phyloP scores from a whole-genome alignment of 139 green algal genomes.

The Marvania coccoides region DNA sequence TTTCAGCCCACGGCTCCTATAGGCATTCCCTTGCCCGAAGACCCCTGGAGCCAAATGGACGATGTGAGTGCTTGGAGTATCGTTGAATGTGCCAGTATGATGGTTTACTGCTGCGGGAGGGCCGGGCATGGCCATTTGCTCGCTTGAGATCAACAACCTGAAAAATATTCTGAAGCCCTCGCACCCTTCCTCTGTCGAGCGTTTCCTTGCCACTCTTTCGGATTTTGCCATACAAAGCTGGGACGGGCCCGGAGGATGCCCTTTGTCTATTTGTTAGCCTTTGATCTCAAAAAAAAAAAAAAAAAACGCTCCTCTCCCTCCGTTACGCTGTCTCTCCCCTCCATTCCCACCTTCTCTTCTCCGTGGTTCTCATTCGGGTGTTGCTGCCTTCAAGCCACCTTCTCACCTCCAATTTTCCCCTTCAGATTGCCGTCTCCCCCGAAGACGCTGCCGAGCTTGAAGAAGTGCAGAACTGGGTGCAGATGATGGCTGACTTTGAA shows the following conservation, averaged over 20 bases:
- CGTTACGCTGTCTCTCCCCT: too few species aligned
- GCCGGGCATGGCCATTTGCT: too few species aligned
- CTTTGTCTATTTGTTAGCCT: background rate
- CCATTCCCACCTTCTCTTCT: background rate
- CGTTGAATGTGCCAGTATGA: background rate
- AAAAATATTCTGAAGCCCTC: too few species aligned
- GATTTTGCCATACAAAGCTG: too few species aligned
- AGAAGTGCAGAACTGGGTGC: slow-evolving; percentile 19
- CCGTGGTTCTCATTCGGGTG: background rate
- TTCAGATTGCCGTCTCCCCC: slow-evolving; percentile 17
- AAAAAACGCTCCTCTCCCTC: background rate
- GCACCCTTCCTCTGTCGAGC: too few species aligned
- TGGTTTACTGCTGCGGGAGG: background rate
- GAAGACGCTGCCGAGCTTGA: slow-evolving; percentile 23
- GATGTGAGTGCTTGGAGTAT: background rate
- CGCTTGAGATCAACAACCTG: too few species aligned
- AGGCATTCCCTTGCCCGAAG: slow-evolving; percentile 1
- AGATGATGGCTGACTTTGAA: slow-evolving; percentile 27
- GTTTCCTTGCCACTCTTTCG: too few species aligned
- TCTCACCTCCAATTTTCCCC: background rate
- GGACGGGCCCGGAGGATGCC: too few species aligned
- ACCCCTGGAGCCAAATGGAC: slow-evolving; percentile 1
- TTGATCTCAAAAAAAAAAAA: background rate
- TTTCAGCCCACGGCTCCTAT: background rate
- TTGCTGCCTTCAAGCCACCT: background rate